Conservation (phyloP, 2,329 filamentous ascomycete genomes). For the Scleromitrula shiraiana region DNA sequence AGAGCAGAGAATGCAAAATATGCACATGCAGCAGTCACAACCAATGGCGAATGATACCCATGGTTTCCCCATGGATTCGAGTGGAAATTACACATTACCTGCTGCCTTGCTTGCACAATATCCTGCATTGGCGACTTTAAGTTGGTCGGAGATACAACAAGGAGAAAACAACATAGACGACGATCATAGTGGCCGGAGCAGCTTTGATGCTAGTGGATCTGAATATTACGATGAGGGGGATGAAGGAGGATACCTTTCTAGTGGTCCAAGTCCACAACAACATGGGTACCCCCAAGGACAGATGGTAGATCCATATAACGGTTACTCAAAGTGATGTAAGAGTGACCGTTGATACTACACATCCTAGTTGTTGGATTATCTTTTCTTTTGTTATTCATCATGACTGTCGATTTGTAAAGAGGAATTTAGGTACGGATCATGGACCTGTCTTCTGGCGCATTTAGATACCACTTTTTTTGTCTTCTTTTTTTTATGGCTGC, state of each 20-base stretch:
- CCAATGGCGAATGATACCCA: conserved; percentile 53
- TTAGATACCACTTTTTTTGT: conserved; percentile 27
- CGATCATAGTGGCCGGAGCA: conserved; percentile 69
- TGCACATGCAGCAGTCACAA: conserved; percentile 48
- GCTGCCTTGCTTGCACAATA: conserved; percentile 86
- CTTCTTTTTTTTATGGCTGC: conserved; percentile 7
- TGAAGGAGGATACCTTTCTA: conserved; percentile 57
- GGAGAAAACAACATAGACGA: conserved; percentile 56
- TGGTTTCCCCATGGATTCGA: conserved; percentile 49
- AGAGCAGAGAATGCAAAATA: conserved; percentile 60
- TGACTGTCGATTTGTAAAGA: conserved; percentile 2
- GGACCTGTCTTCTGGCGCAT: conserved; percentile 17
- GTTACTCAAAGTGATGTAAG: conserved; percentile 29
- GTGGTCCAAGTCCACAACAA: conserved; percentile 27
- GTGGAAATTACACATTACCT: conserved; percentile 62
- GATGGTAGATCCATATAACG: conserved; percentile 26
- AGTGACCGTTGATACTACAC: conserved; percentile 13
- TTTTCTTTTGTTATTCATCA: conserved; percentile 8
- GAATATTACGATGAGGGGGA: conserved; percentile 66
- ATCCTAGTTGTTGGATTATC: not conserved
- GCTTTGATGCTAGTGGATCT: conserved; percentile 68
- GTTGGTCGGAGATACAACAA: conserved; percentile 73
- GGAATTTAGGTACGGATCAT: conserved; percentile 8
- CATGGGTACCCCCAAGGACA: conserved; percentile 25
- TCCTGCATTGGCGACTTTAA: conserved; percentile 81